Percentiles rank a stretch among this genome's conserved stretches.
Evolutionary conservation across 1,284 basidiomycete species (phyloP).

Genomic region (Rhodotorula sp.): DNA sequence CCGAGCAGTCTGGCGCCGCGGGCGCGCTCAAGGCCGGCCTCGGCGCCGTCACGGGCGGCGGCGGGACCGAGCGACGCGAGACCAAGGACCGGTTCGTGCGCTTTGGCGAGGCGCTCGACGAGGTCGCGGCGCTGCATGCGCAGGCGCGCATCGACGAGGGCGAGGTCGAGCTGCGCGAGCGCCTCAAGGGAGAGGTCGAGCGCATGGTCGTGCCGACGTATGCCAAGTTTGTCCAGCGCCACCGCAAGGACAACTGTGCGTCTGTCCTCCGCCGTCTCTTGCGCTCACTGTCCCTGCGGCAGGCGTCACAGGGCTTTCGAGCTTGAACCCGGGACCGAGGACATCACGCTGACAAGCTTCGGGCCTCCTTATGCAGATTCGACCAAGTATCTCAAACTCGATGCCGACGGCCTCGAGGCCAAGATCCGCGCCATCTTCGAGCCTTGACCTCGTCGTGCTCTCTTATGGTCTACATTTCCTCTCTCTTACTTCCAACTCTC

Average conservation of each 20-base stretch:
- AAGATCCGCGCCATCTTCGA: constrained; percentile 43
- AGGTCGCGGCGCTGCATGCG: constrained; percentile 46
- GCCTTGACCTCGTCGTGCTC: neutral
- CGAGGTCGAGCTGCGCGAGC: constrained; percentile 44
- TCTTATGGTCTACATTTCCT: neutral
- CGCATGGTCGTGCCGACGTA: constrained; percentile 49
- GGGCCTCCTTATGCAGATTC: constrained; percentile 34
- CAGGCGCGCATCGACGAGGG: constrained; percentile 43
- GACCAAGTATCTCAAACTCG: constrained; percentile 44
- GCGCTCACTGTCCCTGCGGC: neutral
- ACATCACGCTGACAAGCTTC: too few relatives aligned
- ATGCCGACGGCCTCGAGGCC: constrained; percentile 43
- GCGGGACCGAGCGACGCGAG: constrained; percentile 43
- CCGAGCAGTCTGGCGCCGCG: constrained; percentile 40
- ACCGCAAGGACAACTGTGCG: constrained; percentile 42
- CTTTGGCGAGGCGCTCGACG: constrained; percentile 48
- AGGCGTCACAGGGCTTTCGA: too few relatives aligned
- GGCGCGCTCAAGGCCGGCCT: constrained; percentile 44
- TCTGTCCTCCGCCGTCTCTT: neutral
- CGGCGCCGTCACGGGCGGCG: constrained; percentile 39
- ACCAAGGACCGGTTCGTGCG: constrained; percentile 47
- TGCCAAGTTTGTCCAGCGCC: constrained; percentile 40
- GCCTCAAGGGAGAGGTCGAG: constrained; percentile 47
- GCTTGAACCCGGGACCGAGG: too few relatives aligned
- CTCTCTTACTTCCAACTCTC: too few relatives aligned